Conservation (phyloP, 257 asterid genomes). For the Salvia hispanica region DNA sequence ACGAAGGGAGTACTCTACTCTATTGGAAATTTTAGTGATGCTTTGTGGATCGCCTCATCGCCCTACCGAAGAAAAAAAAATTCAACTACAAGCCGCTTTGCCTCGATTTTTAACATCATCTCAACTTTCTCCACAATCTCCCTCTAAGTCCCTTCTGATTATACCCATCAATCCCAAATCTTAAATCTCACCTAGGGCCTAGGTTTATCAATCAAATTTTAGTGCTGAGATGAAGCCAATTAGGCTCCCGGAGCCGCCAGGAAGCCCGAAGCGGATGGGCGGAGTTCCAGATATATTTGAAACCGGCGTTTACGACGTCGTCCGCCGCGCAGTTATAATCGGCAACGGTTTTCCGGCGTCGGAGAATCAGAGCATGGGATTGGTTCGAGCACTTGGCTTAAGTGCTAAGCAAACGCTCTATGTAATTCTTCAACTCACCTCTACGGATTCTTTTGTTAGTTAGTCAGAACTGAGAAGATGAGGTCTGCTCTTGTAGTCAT, state of each 20-base stretch:
- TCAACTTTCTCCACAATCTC: background rate
- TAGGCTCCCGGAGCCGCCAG: slow-evolving; percentile 91
- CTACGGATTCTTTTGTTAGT: background rate
- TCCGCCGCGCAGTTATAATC: slow-evolving; percentile 85
- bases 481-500: background rate
- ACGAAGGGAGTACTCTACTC: too few species aligned
- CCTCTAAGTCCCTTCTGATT: background rate
- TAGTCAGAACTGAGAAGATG: background rate
- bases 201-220: too few species aligned
- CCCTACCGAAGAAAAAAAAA: slow-evolving; percentile 1
- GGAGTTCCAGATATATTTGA: slow-evolving; percentile 87
- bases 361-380: slow-evolving; percentile 89
- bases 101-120: slow-evolving; percentile 13
- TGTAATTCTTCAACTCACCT: slow-evolving; percentile 40
- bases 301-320: slow-evolving; percentile 69
- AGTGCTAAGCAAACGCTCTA: slow-evolving; percentile 68
- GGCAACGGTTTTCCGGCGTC: slow-evolving; percentile 94
- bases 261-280: slow-evolving; percentile 64
- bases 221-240: slow-evolving; percentile 73
- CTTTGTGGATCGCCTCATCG: too few species aligned
- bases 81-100: slow-evolving; percentile 21
- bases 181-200: slow-evolving; percentile 17
- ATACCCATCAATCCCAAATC: slow-evolving; percentile 15
- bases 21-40: too few species aligned
- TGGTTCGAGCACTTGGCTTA: slow-evolving; percentile 90